phyloP scores from a whole-genome alignment of 2,329 filamentous ascomycete genomes.

The Botrytis pseudocinerea region DNA sequence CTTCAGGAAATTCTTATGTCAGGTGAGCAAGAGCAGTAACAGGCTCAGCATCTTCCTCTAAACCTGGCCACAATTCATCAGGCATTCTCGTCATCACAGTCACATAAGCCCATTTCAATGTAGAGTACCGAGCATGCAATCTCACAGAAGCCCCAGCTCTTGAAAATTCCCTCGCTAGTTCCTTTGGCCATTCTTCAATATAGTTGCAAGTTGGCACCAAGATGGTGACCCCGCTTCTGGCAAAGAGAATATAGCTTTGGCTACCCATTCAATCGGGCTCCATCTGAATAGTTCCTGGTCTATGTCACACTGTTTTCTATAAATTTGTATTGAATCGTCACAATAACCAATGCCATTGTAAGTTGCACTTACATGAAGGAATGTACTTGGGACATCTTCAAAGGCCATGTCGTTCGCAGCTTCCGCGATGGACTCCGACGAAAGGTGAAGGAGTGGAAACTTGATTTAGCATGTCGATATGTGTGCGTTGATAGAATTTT shows the following conservation, averaged over 20 bases:
- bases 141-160: not conserved
- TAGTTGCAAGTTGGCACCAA: not conserved
- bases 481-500: not conserved
- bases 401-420: not conserved
- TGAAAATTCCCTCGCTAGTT: not conserved
- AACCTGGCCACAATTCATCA: not conserved
- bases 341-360: not conserved
- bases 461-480: not conserved
- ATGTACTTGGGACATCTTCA: not conserved
- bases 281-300: not conserved
- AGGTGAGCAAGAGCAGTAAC: not conserved
- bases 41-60: not conserved
- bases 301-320: not conserved
- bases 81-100: not conserved
- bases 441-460: not conserved
- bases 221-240: not conserved
- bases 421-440: not conserved
- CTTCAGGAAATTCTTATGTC: not conserved
- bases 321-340: not conserved
- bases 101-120: not conserved
- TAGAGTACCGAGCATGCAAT: not conserved
- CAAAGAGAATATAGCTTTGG: not conserved
- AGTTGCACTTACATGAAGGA: not conserved
- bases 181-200: not conserved
- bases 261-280: not conserved